These are phyloP conservation scores for Hyphochytrium catenoides DNA, from an alignment of 352 stramenopile genomes.

Conservation along the genomic window DNA sequence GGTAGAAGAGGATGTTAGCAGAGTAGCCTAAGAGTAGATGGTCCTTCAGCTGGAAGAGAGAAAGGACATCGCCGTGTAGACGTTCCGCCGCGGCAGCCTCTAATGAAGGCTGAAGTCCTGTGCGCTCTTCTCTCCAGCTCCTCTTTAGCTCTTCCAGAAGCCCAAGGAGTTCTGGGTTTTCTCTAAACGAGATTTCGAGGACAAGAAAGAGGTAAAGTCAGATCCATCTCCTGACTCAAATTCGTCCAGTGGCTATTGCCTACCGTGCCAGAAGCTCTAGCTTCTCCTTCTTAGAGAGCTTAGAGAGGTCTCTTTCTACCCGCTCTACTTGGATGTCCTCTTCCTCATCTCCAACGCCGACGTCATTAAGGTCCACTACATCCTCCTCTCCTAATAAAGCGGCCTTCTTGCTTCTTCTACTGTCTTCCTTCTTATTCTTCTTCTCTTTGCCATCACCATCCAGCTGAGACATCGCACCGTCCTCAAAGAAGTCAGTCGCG, in stretches of 20 bases:
- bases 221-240: too few relatives aligned
- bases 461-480: too few relatives aligned
- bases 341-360: slow-evolving; percentile 15
- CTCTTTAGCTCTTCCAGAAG: slow-evolving; percentile 32
- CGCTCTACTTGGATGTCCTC: slow-evolving; percentile 51
- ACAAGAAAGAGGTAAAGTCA: neutral
- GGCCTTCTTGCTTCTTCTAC: too few relatives aligned
- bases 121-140: slow-evolving; percentile 30
- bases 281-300: slow-evolving; percentile 60
- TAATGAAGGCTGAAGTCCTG: too few relatives aligned
- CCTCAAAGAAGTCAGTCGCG: slow-evolving; percentile 62
- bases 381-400: too few relatives aligned
- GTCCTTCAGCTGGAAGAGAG: slow-evolving; percentile 46
- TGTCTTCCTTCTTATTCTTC: too few relatives aligned
- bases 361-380: slow-evolving; percentile 22
- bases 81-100: too few relatives aligned
- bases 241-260: slow-evolving; percentile 6
- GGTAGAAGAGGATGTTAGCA: slow-evolving; percentile 59
- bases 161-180: slow-evolving; percentile 38
- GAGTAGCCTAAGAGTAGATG: slow-evolving; percentile 58
- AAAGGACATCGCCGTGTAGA: slow-evolving; percentile 31
- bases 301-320: slow-evolving; percentile 50
- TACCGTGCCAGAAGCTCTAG: slow-evolving; percentile 58
- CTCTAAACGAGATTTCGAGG: slow-evolving; percentile 9
- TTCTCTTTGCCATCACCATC: too few relatives aligned